Conservation (phyloP, 805 yeast genomes). For the Kodamaea neixiangensis region DNA sequence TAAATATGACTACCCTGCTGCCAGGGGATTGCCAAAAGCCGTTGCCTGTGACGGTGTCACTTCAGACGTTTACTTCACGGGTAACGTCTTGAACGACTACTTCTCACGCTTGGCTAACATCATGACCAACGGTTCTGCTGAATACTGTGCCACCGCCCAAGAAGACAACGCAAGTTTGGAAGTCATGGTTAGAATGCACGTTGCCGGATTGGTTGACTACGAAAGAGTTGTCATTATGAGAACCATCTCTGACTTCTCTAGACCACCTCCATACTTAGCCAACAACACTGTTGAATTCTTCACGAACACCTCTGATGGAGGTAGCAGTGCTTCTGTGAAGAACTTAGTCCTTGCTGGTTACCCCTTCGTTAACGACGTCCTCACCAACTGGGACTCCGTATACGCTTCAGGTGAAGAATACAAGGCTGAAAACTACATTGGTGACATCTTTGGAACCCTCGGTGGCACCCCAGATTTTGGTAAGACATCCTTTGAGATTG, state of each 20-base stretch:
- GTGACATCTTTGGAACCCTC: conserved; percentile 59
- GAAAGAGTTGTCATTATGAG: conserved; percentile 60
- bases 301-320: conserved; percentile 52
- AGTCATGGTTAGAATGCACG: conserved; percentile 55
- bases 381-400: conserved; percentile 48
- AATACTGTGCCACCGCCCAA: conserved; percentile 63
- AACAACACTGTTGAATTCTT: conserved; percentile 53
- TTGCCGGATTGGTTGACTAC: conserved; percentile 56
- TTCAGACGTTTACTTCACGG: conserved; percentile 61
- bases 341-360: conserved; percentile 56
- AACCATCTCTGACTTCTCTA: conserved; percentile 59
- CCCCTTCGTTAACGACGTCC: conserved; percentile 55
- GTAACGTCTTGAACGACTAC: conserved; percentile 51
- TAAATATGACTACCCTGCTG: conserved; percentile 50
- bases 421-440: conserved; percentile 55
- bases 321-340: conserved; percentile 46
- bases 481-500: conserved; percentile 25
- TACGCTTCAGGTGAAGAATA: conserved; percentile 35
- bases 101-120: conserved; percentile 49
- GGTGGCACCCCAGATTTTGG: conserved; percentile 48
- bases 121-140: conserved; percentile 60
- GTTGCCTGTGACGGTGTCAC: conserved; percentile 61
- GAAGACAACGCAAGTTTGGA: conserved; percentile 70
- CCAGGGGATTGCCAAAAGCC: conserved; percentile 47
- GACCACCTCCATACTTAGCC: conserved; percentile 49